Conservation (phyloP, 1,284 basidiomycete genomes). For the Coniferiporia sulphurascens region DNA sequence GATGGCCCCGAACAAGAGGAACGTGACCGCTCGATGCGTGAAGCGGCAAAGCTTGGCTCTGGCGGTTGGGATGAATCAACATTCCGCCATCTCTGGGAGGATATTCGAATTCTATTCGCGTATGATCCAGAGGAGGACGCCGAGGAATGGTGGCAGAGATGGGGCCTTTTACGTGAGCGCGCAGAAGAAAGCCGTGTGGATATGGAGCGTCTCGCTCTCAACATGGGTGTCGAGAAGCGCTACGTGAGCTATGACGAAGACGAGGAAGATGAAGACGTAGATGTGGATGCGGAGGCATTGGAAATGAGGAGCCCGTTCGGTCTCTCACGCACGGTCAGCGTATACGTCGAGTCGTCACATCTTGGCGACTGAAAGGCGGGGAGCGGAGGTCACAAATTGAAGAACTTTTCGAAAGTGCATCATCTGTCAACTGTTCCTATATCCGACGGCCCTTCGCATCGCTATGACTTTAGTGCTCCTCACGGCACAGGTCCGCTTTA, state of each 20-base stretch:
- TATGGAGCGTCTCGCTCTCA: background rate
- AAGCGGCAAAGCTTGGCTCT: slow-evolving; percentile 15
- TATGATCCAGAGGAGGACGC: slow-evolving; percentile 18
- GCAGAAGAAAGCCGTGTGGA: slow-evolving; percentile 10
- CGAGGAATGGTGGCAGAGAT: slow-evolving; percentile 18
- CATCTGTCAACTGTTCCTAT: background rate
- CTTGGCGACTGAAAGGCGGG: background rate
- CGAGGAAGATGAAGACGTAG: background rate
- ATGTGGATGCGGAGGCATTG: background rate
- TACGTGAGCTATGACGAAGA: background rate
- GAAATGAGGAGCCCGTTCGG: background rate
- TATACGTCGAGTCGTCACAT: background rate
- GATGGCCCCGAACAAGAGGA: slow-evolving; percentile 34
- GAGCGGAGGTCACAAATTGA: background rate
- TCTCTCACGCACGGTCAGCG: background rate
- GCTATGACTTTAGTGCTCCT: background rate
- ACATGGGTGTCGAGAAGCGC: background rate
- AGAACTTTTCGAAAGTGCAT: background rate
- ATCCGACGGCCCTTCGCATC: background rate
- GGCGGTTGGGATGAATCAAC: slow-evolving; percentile 17
- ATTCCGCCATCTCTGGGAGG: slow-evolving; percentile 18
- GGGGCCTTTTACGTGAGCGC: slow-evolving; percentile 17
- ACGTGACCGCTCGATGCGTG: slow-evolving; percentile 40
- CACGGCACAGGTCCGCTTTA: background rate
- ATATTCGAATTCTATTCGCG: slow-evolving; percentile 16